Percentiles rank a stretch among this genome's conserved stretches.
Evolutionary conservation across 2,329 filamentous ascomycete species (phyloP).

Genomic region (Phaeophleospora eucalypticola): DNA sequence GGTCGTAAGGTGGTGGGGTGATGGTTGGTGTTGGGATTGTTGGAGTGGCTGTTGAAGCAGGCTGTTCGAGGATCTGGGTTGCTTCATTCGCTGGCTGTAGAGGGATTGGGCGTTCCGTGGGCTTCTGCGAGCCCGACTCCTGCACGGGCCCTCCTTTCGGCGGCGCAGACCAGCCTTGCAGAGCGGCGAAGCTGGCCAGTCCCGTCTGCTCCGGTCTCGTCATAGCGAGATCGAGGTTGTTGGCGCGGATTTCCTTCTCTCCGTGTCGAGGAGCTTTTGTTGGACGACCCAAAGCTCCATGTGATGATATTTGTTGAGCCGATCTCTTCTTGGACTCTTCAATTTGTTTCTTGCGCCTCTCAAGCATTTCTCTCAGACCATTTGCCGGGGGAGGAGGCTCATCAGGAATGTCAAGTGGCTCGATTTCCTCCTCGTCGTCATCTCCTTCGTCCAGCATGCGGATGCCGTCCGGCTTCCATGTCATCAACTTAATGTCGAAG

Average conservation of each 20-base stretch:
- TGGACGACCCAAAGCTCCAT: background rate
- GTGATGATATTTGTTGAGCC: background rate
- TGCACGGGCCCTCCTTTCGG: background rate
- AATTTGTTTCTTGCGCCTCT: constrained; percentile 38
- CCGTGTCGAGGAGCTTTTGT: background rate
- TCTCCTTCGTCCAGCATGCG: constrained; percentile 41
- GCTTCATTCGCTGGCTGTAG: background rate
- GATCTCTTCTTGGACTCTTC: constrained; percentile 7
- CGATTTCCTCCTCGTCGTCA: constrained; percentile 34
- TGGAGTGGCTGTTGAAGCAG: background rate
- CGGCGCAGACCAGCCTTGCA: background rate
- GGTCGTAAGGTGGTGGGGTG: constrained; percentile 12
- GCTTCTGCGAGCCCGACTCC: background rate
- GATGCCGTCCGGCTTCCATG: constrained; percentile 49
- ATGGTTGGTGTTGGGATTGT: constrained; percentile 3
- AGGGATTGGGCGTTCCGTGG: background rate
- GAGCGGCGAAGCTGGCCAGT: background rate
- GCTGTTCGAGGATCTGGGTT: background rate
- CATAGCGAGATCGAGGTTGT: background rate
- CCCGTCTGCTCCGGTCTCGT: background rate
- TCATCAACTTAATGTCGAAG: constrained; percentile 39
- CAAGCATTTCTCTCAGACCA: constrained; percentile 38
- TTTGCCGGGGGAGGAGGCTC: background rate
- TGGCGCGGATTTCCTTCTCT: background rate
- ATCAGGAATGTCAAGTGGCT: background rate